A percentile compares a stretch with the other conserved stretches of the same genome.
Evolutionary conservation across 1,139 yeast genomes (phyloP).

Genomic region (Taiozyma onychis): DNA sequence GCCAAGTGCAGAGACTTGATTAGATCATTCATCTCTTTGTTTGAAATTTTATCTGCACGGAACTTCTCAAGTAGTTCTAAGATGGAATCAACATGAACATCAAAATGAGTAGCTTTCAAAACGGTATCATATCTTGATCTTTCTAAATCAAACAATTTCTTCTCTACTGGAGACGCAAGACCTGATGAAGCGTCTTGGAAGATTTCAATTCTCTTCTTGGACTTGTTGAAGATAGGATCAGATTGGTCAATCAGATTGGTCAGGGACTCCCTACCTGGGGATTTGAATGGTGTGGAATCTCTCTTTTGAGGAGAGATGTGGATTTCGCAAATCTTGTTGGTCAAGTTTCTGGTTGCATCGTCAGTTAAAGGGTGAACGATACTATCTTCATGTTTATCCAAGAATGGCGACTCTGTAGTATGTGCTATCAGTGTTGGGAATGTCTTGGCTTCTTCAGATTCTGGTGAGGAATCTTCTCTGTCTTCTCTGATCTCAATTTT

Average conservation of each 20-base stretch:
- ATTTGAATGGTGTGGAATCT: neutral
- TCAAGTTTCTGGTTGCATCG: constrained; percentile 17
- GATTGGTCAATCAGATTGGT: constrained; percentile 22
- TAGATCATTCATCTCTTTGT: constrained; percentile 11
- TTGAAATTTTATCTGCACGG: constrained; percentile 10
- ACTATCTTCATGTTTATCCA: constrained; percentile 16
- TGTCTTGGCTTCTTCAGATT: constrained; percentile 14
- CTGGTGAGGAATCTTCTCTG: neutral
- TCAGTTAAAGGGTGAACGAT: constrained; percentile 4
- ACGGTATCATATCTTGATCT: constrained; percentile 7
- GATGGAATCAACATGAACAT: constrained; percentile 8
- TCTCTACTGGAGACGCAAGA: neutral
- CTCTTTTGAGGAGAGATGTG: constrained; percentile 22
- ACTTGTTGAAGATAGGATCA: constrained; percentile 20
- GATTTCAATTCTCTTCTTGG: constrained; percentile 16
- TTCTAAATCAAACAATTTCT: constrained; percentile 18
- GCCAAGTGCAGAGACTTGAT: constrained; percentile 16
- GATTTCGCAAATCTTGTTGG: constrained; percentile 16
- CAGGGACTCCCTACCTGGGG: constrained; percentile 12
- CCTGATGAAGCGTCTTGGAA: constrained; percentile 17
- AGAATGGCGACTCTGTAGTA: constrained; percentile 15
- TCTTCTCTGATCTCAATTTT: constrained; percentile 7
- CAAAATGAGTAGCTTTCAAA: constrained; percentile 2
- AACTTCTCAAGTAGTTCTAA: constrained; percentile 5
- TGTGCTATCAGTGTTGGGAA: constrained; percentile 23